These are phyloP conservation scores for Rhizopogon vinicolor DNA, from an alignment of 768 basidiomycete genomes.

Conservation along the genomic window DNA sequence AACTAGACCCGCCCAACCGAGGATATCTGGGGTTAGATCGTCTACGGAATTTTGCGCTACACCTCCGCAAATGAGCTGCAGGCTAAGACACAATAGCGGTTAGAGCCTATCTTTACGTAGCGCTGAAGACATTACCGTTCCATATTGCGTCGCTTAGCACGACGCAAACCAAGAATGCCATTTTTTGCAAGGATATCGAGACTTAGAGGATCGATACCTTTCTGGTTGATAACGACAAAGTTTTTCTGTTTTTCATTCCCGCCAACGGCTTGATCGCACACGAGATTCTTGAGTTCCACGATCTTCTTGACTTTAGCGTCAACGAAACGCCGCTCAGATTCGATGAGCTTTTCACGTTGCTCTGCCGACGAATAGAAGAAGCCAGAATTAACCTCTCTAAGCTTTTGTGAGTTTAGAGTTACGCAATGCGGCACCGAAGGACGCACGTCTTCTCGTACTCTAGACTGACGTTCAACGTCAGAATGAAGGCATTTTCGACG, in stretches of 20 bases:
- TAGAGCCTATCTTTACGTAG: slow-evolving; percentile 27
- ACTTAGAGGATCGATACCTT: slow-evolving; percentile 97
- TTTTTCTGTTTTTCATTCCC: slow-evolving; percentile 75
- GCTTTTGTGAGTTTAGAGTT: slow-evolving; percentile 15
- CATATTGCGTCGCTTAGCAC: slow-evolving; percentile 99
- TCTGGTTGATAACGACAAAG: slow-evolving; percentile 97
- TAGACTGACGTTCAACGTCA: slow-evolving; percentile 94
- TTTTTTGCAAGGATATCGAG: slow-evolving; percentile 95
- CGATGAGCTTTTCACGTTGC: slow-evolving; percentile 97
- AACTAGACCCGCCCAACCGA: slow-evolving; percentile 97
- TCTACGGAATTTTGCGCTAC: slow-evolving; percentile 97
- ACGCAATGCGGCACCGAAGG: slow-evolving; percentile 8
- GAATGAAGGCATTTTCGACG: slow-evolving; percentile 91
- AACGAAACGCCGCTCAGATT: slow-evolving; percentile 91
- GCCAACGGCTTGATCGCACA: slow-evolving; percentile 91
- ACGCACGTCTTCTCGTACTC: slow-evolving; percentile 99
- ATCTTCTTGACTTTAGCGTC: slow-evolving; percentile 95
- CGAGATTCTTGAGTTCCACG: slow-evolving; percentile 91
- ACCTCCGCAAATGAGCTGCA: slow-evolving; percentile 94
- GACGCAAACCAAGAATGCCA: slow-evolving; percentile 89
- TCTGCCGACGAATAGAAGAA: slow-evolving; percentile 99
- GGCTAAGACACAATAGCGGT: slow-evolving; percentile 35
- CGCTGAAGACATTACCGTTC: slow-evolving; percentile 59
- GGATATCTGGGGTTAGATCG: slow-evolving; percentile 83
- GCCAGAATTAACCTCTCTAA: slow-evolving; percentile 96